Conservation (phyloP, 1,139 yeast genomes). For the Taphrina wiesneri region DNA sequence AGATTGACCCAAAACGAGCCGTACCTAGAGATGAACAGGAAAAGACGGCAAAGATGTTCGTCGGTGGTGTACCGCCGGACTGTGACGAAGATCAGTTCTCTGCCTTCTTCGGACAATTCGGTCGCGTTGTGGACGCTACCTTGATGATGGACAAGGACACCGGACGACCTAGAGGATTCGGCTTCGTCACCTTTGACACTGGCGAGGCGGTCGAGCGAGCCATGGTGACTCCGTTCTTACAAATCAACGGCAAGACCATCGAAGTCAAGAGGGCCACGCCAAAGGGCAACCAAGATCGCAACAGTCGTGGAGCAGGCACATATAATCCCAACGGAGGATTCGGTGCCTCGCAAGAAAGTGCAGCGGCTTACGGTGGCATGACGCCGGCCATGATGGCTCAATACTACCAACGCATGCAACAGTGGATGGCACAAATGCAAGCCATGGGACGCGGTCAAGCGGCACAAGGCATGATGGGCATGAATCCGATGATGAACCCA, state of each 20-base stretch:
- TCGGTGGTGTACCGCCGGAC: constrained; percentile 96
- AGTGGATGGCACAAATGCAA: constrained; percentile 67
- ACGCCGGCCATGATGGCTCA: constrained; percentile 85
- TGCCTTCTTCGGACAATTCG: constrained; percentile 83
- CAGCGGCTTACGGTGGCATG: constrained; percentile 53
- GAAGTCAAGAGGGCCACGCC: constrained; percentile 99
- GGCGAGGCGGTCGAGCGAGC: constrained; percentile 95
- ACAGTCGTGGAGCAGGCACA: constrained; percentile 37
- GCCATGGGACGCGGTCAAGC: constrained; percentile 44
- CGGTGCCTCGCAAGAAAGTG: constrained; percentile 45
- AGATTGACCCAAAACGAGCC: constrained; percentile 94
- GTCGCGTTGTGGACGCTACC: constrained; percentile 93
- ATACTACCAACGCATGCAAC: constrained; percentile 84
- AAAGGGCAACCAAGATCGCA: constrained; percentile 52
- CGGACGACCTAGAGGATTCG: constrained; percentile 97
- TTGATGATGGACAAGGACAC: constrained; percentile 97
- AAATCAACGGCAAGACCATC: constrained; percentile 49
- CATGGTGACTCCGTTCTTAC: constrained; percentile 52
- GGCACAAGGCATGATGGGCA: constrained; percentile 42
- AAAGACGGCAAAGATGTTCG: constrained; percentile 94
- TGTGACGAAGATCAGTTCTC: constrained; percentile 91
- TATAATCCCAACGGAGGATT: constrained; percentile 44
- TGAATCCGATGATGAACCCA: constrained; percentile 43
- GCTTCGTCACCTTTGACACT: constrained; percentile 93
- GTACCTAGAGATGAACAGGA: constrained; percentile 98